Conservation (phyloP, 2,329 filamentous ascomycete genomes). For the Fusarium equiseti region DNA sequence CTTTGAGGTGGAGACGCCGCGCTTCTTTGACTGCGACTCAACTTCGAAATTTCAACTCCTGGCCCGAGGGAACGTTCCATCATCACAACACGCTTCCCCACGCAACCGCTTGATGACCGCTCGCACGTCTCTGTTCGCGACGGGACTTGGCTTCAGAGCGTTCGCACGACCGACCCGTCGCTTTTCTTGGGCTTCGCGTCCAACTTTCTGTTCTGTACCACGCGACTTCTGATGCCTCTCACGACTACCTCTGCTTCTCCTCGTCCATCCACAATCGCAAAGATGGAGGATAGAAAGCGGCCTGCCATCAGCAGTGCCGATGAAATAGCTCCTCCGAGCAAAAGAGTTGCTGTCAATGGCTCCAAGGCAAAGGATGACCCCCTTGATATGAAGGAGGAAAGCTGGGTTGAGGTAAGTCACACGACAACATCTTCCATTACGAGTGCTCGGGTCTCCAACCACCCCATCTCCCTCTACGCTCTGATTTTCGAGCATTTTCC, state of each 20-base stretch:
- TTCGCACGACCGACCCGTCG: slow-evolving; percentile 46
- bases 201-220: slow-evolving; percentile 55
- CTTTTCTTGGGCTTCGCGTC: slow-evolving; percentile 52
- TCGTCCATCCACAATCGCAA: slow-evolving; percentile 85
- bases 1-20: slow-evolving; percentile 38
- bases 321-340: slow-evolving; percentile 88
- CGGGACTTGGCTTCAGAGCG: slow-evolving; percentile 53
- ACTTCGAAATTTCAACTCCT: slow-evolving; percentile 62
- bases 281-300: slow-evolving; percentile 99
- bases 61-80: slow-evolving; percentile 52
- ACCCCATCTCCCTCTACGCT: slow-evolving; percentile 18
- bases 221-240: slow-evolving; percentile 83
- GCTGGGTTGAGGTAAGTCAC: slow-evolving; percentile 74
- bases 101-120: slow-evolving; percentile 54
- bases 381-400: slow-evolving; percentile 68
- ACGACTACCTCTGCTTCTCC: slow-evolving; percentile 78
- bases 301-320: slow-evolving; percentile 83
- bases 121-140: slow-evolving; percentile 50
- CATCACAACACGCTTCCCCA: slow-evolving; percentile 51
- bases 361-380: slow-evolving; percentile 68
- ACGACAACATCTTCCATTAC: slow-evolving; percentile 47
- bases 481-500: slow-evolving; percentile 20
- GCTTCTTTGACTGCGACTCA: slow-evolving; percentile 55
- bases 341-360: slow-evolving; percentile 92
- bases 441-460: slow-evolving; percentile 28